Evolutionary conservation across 2,329 filamentous ascomycete species (phyloP).

Genomic region (Ophiostoma tasmaniense): DNA sequence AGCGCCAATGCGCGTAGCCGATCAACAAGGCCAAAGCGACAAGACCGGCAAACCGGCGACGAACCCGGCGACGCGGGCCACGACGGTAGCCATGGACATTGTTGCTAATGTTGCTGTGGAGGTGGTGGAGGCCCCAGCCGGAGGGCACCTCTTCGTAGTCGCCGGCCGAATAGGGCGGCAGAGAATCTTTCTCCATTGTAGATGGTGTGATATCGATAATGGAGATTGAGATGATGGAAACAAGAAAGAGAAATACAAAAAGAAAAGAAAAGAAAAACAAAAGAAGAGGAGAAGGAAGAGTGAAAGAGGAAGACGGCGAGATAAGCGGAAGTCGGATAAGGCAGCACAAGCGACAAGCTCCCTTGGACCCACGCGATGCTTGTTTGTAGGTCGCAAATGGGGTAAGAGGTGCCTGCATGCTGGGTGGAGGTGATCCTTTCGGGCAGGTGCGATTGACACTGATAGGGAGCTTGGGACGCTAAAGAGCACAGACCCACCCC

Average conservation of each 20-base stretch:
- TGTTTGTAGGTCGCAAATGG: neutral
- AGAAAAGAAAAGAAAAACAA: neutral
- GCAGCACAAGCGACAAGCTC: neutral
- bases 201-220: neutral
- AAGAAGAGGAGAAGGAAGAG: neutral
- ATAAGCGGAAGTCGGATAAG: neutral
- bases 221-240: neutral
- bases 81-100: conserved; percentile 5
- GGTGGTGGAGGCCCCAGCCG: conserved; percentile 8
- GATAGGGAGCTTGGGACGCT: neutral
- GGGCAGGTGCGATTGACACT: conserved; percentile 11
- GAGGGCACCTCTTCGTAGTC: neutral
- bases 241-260: neutral
- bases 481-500: neutral
- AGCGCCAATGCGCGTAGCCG: conserved; percentile 37
- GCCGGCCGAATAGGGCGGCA: conserved; percentile 37
- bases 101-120: neutral
- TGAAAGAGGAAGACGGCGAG: neutral
- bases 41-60: conserved; percentile 35
- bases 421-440: conserved; percentile 7
- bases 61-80: conserved; percentile 31
- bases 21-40: conserved; percentile 42
- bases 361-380: neutral
- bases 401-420: neutral
- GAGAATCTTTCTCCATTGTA: conserved; percentile 33